Evolutionary conservation across 2,329 filamentous ascomycete species (phyloP).

Genomic region (Penicillium sp.): DNA sequence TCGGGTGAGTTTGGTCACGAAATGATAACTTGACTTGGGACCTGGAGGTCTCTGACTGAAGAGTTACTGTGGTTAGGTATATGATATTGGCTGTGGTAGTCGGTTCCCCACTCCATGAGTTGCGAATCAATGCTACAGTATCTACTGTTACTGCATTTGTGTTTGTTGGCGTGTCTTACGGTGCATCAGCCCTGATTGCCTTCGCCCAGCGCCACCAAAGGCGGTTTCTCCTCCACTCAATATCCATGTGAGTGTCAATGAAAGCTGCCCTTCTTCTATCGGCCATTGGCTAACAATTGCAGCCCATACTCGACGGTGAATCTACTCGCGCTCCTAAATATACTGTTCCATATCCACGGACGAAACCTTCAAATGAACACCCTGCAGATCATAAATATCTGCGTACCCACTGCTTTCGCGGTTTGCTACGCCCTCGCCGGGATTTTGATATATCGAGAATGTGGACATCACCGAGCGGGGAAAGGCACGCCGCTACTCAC

Average conservation of each 20-base stretch:
- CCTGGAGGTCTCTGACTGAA: not conserved
- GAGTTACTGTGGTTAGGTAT: not conserved
- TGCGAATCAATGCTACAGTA: not conserved
- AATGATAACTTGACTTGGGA: not conserved
- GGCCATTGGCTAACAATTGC: not conserved
- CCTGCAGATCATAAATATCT: constrained; percentile 28
- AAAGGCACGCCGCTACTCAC: constrained; percentile 25
- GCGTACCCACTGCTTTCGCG: constrained; percentile 29
- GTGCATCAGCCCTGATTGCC: not conserved
- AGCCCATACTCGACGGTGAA: constrained; percentile 22
- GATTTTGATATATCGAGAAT: constrained; percentile 26
- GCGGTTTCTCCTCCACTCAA: not conserved
- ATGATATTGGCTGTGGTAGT: constrained; percentile 5
- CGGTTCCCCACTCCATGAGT: not conserved
- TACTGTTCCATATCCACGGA: constrained; percentile 34
- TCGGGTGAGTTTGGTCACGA: not conserved
- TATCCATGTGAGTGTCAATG: not conserved
- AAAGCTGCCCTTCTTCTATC: not conserved
- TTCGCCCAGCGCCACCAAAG: not conserved
- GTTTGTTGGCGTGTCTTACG: not conserved
- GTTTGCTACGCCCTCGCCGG: constrained; percentile 29
- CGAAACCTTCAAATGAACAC: constrained; percentile 29
- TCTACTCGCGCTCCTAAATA: constrained; percentile 34
- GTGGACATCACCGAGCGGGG: constrained; percentile 8
- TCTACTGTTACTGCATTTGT: not conserved